A percentile compares a stretch with the other conserved stretches of the same genome.
Conservation (phyloP, 73 alveolate genomes). For the Paramecium sexaurelia region DNA sequence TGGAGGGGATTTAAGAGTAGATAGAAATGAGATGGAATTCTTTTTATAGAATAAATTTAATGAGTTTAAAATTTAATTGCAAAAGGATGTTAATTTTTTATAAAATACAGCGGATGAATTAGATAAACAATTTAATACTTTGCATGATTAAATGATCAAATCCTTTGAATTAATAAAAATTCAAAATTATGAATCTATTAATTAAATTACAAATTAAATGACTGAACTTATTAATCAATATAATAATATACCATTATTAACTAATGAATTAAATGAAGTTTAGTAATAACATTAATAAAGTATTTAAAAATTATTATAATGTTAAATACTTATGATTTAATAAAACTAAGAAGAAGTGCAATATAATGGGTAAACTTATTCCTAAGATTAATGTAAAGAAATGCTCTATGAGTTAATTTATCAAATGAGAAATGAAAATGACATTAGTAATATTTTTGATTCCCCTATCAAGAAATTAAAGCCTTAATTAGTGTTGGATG, state of each 20-base stretch:
- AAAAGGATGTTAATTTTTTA: not conserved
- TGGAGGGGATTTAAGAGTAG: not conserved
- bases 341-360: not conserved
- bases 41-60: not conserved
- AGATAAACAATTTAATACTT: not conserved
- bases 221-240: not conserved
- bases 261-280: not conserved
- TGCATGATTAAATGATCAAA: not conserved
- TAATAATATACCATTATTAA: not conserved
- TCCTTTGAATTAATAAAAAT: not conserved
- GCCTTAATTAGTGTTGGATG: not conserved
- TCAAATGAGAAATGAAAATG: not conserved
- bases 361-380: not conserved
- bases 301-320: not conserved
- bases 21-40: not conserved
- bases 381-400: not conserved
- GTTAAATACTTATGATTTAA: not conserved
- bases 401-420: not conserved
- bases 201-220: not conserved
- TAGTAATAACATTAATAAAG: not conserved
- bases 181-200: not conserved
- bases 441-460: not conserved
- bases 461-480: constrained; percentile 13
- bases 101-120: not conserved
- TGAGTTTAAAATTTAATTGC: not conserved